Conservation (phyloP, 305 asterid genomes). For the Fraxinus angustifolia region DNA sequence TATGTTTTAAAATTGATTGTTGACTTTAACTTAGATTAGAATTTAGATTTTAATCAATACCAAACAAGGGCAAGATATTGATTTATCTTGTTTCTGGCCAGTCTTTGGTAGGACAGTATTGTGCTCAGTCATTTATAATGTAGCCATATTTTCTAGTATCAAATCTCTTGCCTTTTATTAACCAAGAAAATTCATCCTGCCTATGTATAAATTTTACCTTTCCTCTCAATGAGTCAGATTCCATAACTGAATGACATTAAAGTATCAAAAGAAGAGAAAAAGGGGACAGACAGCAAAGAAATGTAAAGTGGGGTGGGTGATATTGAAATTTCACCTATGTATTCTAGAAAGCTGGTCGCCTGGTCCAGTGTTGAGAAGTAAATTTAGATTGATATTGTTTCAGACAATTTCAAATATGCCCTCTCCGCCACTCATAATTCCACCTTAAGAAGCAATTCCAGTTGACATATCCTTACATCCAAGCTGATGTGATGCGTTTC, state of each 20-base stretch:
- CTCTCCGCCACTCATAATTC: background rate
- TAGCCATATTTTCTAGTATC: background rate
- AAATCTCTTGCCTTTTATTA: background rate
- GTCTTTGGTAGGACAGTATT: background rate
- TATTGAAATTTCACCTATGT: background rate
- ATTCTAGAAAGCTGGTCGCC: background rate
- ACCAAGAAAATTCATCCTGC: background rate
- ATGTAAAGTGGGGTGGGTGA: background rate
- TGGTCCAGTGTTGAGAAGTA: background rate
- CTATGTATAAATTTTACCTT: background rate
- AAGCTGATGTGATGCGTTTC: background rate
- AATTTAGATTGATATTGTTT: background rate
- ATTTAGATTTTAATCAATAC: too few relatives aligned
- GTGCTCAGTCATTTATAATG: background rate
- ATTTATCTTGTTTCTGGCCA: background rate
- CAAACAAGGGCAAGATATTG: background rate
- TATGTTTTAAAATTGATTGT: too few relatives aligned
- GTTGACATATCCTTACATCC: background rate
- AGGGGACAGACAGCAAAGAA: background rate
- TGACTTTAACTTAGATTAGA: too few relatives aligned
- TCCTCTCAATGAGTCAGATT: background rate
- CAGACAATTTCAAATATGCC: background rate
- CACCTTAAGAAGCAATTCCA: background rate
- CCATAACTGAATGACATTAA: background rate
- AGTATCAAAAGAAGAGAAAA: background rate